Percentiles rank a stretch among this genome's conserved stretches.
Evolutionary conservation across 2,329 filamentous ascomycete species (phyloP).

Genomic region (Didymella pinodella): DNA sequence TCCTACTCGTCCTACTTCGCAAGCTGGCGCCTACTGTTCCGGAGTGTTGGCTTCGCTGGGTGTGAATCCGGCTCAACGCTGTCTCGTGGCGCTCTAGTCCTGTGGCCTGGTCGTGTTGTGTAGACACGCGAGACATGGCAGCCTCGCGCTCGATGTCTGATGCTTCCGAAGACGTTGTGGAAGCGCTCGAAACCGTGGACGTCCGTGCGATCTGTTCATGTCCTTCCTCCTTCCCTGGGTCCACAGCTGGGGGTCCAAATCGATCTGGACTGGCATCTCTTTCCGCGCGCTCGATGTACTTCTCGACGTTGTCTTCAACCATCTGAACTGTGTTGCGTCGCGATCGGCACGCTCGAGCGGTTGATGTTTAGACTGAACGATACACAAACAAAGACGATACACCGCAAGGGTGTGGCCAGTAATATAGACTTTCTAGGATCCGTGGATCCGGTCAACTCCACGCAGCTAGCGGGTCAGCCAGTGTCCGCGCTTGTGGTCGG

Average conservation of each 20-base stretch:
- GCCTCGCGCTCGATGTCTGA: conserved; percentile 51
- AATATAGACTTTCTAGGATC: conserved; percentile 8
- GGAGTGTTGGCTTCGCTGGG: conserved; percentile 73
- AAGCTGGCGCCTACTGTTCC: conserved; percentile 69
- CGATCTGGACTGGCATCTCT: conserved; percentile 60
- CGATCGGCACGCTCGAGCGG: conserved; percentile 1
- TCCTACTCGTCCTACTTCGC: conserved; percentile 60
- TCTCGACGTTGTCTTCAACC: conserved; percentile 61
- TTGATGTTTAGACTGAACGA: not conserved
- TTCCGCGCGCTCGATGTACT: conserved; percentile 62
- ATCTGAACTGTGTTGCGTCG: conserved; percentile 38
- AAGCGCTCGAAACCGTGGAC: conserved; percentile 59
- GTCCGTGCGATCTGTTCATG: conserved; percentile 63
- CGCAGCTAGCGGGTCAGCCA: conserved; percentile 23
- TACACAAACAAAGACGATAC: not conserved
- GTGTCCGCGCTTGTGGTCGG: conserved; percentile 17
- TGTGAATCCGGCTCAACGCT: conserved; percentile 74
- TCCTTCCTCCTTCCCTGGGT: conserved; percentile 51
- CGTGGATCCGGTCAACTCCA: conserved; percentile 13
- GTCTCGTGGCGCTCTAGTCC: conserved; percentile 72
- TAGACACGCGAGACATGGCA: conserved; percentile 67
- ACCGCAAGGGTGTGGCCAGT: conserved; percentile 1
- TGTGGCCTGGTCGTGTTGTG: conserved; percentile 62
- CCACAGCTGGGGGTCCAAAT: conserved; percentile 51
- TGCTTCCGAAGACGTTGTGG: conserved; percentile 56